These are phyloP conservation scores for Leishmania arabica DNA, from an alignment of 208 protist genomes.

Conservation along the genomic window DNA sequence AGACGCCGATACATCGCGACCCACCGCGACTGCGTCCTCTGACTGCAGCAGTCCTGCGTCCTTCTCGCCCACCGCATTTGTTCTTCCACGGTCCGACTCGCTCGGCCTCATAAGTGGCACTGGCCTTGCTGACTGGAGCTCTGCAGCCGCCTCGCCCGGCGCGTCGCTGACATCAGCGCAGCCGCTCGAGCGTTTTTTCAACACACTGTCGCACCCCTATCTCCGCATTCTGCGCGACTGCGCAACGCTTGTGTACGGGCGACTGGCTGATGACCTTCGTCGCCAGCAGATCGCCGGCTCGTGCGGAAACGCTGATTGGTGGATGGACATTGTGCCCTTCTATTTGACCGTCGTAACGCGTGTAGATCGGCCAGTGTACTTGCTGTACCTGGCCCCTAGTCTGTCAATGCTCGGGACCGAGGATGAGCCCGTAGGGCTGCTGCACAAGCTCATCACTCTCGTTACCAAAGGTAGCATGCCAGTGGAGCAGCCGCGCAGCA, in stretches of 20 bases:
- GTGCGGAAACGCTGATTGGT: constrained; percentile 80
- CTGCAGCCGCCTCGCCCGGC: not conserved
- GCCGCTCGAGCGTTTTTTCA: constrained; percentile 20
- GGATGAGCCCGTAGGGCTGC: constrained; percentile 68
- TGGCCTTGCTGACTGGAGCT: not conserved
- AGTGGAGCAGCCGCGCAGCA: constrained; percentile 40
- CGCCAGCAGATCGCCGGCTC: constrained; percentile 60
- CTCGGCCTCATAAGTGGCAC: not conserved
- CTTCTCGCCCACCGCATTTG: constrained; percentile 7
- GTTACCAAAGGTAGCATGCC: constrained; percentile 72
- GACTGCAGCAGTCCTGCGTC: constrained; percentile 16
- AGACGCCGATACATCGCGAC: not conserved
- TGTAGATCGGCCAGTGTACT: constrained; percentile 55
- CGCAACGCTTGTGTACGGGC: constrained; percentile 54
- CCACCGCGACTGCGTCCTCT: constrained; percentile 11
- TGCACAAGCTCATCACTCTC: constrained; percentile 73
- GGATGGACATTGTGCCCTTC: constrained; percentile 64
- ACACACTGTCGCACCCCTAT: constrained; percentile 37
- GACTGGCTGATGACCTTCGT: constrained; percentile 59
- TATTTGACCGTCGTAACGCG: constrained; percentile 49
- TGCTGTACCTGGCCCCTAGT: constrained; percentile 71
- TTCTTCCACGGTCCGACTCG: not conserved
- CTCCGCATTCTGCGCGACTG: constrained; percentile 57
- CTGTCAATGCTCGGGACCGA: constrained; percentile 55
- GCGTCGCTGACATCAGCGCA: not conserved